Evolutionary conservation across 306 rosid genomes (phyloP).

Genomic region (Dicorynia guianensis): DNA sequence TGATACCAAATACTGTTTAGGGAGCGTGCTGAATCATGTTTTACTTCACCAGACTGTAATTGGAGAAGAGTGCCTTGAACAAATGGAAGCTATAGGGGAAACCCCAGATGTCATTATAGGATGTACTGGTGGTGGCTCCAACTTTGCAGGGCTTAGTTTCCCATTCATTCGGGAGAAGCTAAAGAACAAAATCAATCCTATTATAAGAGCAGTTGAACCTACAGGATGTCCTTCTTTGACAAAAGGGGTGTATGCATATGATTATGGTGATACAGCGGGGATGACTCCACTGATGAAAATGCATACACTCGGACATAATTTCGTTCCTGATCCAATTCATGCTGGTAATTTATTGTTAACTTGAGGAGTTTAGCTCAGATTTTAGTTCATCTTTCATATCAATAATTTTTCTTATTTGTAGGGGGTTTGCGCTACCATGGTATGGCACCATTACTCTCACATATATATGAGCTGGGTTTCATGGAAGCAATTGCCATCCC

Average conservation of each 20-base stretch:
- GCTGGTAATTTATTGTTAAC: conserved; percentile 63
- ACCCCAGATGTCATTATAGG: conserved; percentile 88
- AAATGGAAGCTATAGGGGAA: conserved; percentile 94
- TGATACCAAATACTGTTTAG: conserved; percentile 84
- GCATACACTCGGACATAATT: conserved; percentile 95
- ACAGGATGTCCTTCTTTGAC: conserved; percentile 94
- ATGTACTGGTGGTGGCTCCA: conserved; percentile 96
- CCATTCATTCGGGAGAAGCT: conserved; percentile 91
- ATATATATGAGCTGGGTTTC: conserved; percentile 76
- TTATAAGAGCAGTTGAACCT: conserved; percentile 94
- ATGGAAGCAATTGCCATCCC: conserved; percentile 97
- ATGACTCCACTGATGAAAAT: conserved; percentile 97
- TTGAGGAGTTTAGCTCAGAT: conserved; percentile 1
- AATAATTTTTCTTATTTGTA: conserved; percentile 37
- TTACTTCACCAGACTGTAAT: conserved; percentile 90
- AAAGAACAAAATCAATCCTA: conserved; percentile 72
- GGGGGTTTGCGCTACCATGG: conserved; percentile 99
- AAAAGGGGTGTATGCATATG: conserved; percentile 79
- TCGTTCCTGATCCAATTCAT: conserved; percentile 95
- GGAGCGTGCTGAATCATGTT: conserved; percentile 95
- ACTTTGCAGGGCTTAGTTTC: conserved; percentile 92
- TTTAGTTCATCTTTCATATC: conserved; percentile 4
- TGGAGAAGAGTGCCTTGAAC: conserved; percentile 90
- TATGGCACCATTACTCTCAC: conserved; percentile 96
- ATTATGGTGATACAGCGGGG: conserved; percentile 91